Conservation (phyloP, 2,329 filamentous ascomycete genomes). For the Aaosphaeria arxii region DNA sequence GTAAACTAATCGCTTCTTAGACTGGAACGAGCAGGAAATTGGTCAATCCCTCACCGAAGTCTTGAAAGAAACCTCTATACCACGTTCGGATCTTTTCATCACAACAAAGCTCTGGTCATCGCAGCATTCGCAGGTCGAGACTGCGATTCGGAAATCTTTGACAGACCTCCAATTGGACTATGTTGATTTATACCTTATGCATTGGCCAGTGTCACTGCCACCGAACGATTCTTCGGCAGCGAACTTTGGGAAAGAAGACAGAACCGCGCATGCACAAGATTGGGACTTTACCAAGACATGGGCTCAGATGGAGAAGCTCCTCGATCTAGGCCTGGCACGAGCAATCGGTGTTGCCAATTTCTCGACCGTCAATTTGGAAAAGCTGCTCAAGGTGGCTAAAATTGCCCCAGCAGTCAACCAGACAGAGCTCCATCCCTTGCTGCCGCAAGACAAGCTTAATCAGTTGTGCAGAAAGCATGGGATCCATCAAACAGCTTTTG, state of each 20-base stretch:
- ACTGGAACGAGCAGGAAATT: slow-evolving; percentile 11
- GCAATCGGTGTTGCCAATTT: slow-evolving; percentile 15
- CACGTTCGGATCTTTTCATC: slow-evolving; percentile 68
- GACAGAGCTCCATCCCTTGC: slow-evolving; percentile 7
- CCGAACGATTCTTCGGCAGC: slow-evolving; percentile 6
- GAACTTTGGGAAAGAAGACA: slow-evolving; percentile 38
- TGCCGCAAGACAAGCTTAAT: slow-evolving; percentile 5
- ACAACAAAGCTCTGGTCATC: slow-evolving; percentile 87
- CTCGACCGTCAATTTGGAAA: slow-evolving; percentile 39
- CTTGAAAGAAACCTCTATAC: slow-evolving; percentile 2
- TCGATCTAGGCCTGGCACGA: slow-evolving; percentile 19
- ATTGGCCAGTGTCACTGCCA: slow-evolving; percentile 38
- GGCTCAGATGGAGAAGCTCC: slow-evolving; percentile 31
- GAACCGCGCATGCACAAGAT: slow-evolving; percentile 11
- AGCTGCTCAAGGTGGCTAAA: slow-evolving; percentile 47
- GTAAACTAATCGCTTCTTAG: background rate
- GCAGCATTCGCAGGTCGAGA: slow-evolving; percentile 66
- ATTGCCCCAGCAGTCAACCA: slow-evolving; percentile 11
- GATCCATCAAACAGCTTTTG: slow-evolving; percentile 40
- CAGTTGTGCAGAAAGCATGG: slow-evolving; percentile 3
- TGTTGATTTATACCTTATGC: slow-evolving; percentile 79
- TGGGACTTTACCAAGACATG: slow-evolving; percentile 9
- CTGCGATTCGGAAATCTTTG: slow-evolving; percentile 23
- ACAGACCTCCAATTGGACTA: slow-evolving; percentile 49
- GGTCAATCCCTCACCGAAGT: slow-evolving; percentile 6